Evolutionary conservation across 495 filamentous ascomycete genomes (phyloP), one percentile per base, ranked within the genome.

Genomic region (Penicillium simplicissimum): DNA sequence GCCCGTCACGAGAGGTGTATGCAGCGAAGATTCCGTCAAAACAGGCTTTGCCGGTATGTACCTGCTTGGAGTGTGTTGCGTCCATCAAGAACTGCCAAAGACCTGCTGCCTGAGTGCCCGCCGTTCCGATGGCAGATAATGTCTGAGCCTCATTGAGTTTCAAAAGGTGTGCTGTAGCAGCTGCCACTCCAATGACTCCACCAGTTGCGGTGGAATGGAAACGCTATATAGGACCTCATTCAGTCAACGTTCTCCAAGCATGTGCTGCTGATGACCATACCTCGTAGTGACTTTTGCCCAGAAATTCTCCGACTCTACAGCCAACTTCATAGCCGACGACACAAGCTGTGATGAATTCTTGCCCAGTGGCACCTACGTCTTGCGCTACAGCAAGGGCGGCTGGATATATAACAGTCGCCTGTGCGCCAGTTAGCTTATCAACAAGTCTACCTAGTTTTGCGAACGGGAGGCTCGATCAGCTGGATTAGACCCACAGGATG

Each of bases 1-100:
- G 70, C 0, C 68, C 68, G 14, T 68, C 64, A 13, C 62, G 64
- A 17, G 72, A 64, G 14, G 68, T 60, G 21, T 76, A 76, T 4
- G 74, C 74, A 1, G 74, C 70, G 53, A 76, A 76, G 2, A 76
- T 73, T 7, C 74, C 74, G 17, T 73, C 74, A 23, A 73, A 74
- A 38, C 74, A 76, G 2, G 74, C 72, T 23, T 74, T 74, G 0
- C 62, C 74, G 0, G 74, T 76, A 52, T 76, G 74, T 0, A 76
- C 74, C 65, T 76, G 74, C 40, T 76, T 76, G 25, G 74, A 76
- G 37, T 76, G 74, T 0, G 70, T 67, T 14, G 74, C 74, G 54
- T 76, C 74, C 13, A 74, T 59, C 11, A 76, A 57, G 57, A 76
- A 76, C 31, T 76, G 74, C 74, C 74, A 76, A 6, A 76, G 61